Conservation (phyloP, 257 asterid species). For the Primulina tabacum region DNA sequence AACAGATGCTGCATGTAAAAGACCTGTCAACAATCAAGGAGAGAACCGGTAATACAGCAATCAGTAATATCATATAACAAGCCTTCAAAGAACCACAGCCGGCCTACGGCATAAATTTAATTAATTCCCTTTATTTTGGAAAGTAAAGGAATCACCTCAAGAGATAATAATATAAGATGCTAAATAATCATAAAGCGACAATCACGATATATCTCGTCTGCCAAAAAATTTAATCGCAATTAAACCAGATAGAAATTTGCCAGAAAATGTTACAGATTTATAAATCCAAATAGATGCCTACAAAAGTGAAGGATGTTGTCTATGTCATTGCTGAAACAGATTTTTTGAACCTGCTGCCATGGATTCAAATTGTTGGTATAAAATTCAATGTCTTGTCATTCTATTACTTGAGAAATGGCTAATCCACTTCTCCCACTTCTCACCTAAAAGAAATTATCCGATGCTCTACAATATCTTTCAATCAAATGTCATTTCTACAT, state of each 20-base stretch:
- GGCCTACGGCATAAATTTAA: not conserved
- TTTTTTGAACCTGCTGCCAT: not conserved
- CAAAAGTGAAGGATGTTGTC: not conserved
- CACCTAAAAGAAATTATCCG: not conserved
- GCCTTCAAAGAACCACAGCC: not conserved
- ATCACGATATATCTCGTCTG: not conserved
- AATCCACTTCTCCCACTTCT: too few relatives aligned
- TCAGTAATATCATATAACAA: not conserved
- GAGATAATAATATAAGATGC: not conserved
- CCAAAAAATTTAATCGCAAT: not conserved
- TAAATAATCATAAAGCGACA: not conserved
- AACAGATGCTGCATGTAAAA: conserved; percentile 37
- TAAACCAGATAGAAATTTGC: too few relatives aligned
- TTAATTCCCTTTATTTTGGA: not conserved
- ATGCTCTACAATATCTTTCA: not conserved
- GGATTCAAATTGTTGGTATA: not conserved
- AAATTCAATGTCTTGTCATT: too few relatives aligned
- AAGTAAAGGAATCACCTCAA: not conserved
- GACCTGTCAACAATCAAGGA: not conserved
- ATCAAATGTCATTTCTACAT: not conserved
- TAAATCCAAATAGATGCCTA: not conserved
- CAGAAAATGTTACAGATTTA: not conserved
- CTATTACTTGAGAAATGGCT: not conserved
- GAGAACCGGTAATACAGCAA: not conserved
- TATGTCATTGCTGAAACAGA: not conserved